Percentiles rank a stretch among this genome's conserved stretches.
phyloP scores from a whole-genome alignment of 768 basidiomycete species.

The Pulveroboletus sp. region DNA sequence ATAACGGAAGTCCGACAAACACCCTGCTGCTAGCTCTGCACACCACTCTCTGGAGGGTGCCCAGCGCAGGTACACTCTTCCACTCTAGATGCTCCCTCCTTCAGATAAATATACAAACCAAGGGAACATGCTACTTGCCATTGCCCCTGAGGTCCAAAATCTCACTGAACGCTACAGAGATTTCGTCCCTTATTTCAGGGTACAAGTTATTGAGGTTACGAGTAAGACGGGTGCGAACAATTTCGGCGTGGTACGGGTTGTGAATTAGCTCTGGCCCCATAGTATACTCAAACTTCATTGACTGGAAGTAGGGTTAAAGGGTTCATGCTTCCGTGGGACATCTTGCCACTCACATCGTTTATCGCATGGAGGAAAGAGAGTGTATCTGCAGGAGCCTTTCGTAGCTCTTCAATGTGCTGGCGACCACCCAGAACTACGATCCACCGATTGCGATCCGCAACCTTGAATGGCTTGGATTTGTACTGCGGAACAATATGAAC shows the following conservation, averaged over 20 bases:
- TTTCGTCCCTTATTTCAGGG: slow-evolving; percentile 26
- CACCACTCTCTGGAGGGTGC: slow-evolving; percentile 18
- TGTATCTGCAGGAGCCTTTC: slow-evolving; percentile 36
- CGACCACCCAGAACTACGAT: slow-evolving; percentile 34
- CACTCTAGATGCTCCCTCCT: slow-evolving; percentile 33
- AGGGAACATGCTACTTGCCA: slow-evolving; percentile 3
- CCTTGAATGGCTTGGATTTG: slow-evolving; percentile 29
- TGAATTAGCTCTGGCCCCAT: slow-evolving; percentile 31
- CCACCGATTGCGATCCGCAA: slow-evolving; percentile 34
- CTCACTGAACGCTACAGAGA: slow-evolving; percentile 38
- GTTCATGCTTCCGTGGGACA: not conserved
- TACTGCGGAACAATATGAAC: slow-evolving; percentile 16
- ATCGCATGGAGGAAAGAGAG: slow-evolving; percentile 35
- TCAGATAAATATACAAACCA: not conserved
- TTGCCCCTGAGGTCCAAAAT: slow-evolving; percentile 26
- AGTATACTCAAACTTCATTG: slow-evolving; percentile 37
- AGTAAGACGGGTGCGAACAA: slow-evolving; percentile 34
- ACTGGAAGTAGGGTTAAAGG: slow-evolving; percentile 19
- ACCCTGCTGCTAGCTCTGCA: slow-evolving; percentile 36
- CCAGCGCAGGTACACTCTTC: slow-evolving; percentile 29
- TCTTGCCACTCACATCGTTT: slow-evolving; percentile 32
- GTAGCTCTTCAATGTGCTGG: slow-evolving; percentile 37
- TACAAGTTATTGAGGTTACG: slow-evolving; percentile 39
- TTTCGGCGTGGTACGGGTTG: slow-evolving; percentile 29
- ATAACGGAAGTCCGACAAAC: slow-evolving; percentile 43